These are phyloP conservation scores for Elsinoe fawcettii DNA, from an alignment of 2,329 filamentous ascomycete species.

Conservation along the genomic window DNA sequence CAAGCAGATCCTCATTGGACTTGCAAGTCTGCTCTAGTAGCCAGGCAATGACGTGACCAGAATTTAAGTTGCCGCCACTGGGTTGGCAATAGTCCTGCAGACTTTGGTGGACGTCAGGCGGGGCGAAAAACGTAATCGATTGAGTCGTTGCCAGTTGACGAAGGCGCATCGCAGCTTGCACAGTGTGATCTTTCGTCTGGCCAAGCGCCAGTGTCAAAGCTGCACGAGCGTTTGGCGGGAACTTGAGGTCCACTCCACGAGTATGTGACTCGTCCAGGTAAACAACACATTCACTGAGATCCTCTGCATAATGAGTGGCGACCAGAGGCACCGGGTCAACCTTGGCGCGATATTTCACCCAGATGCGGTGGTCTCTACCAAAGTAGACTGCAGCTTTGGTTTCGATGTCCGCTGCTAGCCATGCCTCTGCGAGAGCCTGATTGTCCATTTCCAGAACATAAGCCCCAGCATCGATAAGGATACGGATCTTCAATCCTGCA, in stretches of 20 bases:
- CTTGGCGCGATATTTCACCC: constrained; percentile 22
- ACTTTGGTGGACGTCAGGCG: constrained; percentile 55
- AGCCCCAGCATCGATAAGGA: constrained; percentile 65
- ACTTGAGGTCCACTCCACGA: constrained; percentile 58
- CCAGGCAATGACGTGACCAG: constrained; percentile 51
- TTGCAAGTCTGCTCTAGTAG: constrained; percentile 57
- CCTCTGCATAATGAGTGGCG: constrained; percentile 50
- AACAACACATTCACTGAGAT: constrained; percentile 53
- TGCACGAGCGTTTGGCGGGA: constrained; percentile 53
- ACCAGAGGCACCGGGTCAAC: constrained; percentile 44
- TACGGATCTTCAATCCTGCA: constrained; percentile 33
- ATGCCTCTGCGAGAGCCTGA: constrained; percentile 43
- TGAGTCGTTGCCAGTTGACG: constrained; percentile 52
- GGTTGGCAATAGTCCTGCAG: constrained; percentile 43
- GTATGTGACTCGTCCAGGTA: constrained; percentile 67
- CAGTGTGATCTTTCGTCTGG: constrained; percentile 51
- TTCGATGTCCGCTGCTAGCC: constrained; percentile 37
- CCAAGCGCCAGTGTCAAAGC: constrained; percentile 46
- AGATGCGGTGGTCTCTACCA: constrained; percentile 24
- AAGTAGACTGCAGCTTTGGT: constrained; percentile 45
- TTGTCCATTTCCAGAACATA: constrained; percentile 60
- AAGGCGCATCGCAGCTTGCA: constrained; percentile 61
- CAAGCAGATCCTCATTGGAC: constrained; percentile 51
- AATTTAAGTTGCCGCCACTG: constrained; percentile 30
- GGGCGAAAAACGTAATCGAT: constrained; percentile 46